Evolutionary conservation across 31 red algal species (phyloP).

Genomic region (Bonnemaisonia californica): DNA sequence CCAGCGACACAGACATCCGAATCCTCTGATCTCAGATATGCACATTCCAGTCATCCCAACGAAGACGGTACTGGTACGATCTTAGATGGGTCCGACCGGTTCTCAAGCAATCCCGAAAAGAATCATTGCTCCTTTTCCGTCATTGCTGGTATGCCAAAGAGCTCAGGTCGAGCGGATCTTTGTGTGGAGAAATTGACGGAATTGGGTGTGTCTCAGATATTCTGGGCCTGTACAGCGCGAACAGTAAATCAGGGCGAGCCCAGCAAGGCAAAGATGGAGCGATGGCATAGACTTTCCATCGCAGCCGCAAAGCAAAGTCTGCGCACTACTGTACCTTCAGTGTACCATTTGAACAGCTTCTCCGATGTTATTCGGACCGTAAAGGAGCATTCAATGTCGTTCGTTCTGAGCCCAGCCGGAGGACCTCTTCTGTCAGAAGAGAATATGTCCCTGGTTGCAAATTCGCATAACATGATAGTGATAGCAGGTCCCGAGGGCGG

Average conservation of each 20-base stretch:
- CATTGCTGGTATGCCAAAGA: too few species aligned
- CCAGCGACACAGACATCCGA: neutral
- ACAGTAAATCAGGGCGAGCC: neutral
- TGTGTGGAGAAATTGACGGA: conserved; percentile 74
- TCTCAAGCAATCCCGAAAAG: too few species aligned
- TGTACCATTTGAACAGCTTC: conserved; percentile 11
- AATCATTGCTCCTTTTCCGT: neutral
- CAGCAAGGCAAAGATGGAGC: conserved; percentile 1
- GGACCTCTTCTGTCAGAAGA: neutral
- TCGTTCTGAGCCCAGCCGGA: conserved; percentile 29
- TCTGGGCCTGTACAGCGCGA: conserved; percentile 22
- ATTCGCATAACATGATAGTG: conserved; percentile 13
- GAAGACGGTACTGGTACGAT: too few species aligned
- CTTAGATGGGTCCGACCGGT: too few species aligned
- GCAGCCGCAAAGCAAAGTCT: conserved; percentile 77
- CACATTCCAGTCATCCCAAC: too few species aligned
- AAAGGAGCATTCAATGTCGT: neutral
- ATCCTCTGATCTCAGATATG: too few species aligned
- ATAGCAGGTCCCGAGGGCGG: conserved; percentile 67
- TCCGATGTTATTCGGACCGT: neutral
- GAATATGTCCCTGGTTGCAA: neutral
- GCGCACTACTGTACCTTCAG: conserved; percentile 16
- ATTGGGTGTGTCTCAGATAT: conserved; percentile 45
- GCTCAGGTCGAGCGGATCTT: conserved; percentile 28
- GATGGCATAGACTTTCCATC: conserved; percentile 61